Conservation (phyloP, 768 basidiomycete species). For the Mycena sanguinolenta region DNA sequence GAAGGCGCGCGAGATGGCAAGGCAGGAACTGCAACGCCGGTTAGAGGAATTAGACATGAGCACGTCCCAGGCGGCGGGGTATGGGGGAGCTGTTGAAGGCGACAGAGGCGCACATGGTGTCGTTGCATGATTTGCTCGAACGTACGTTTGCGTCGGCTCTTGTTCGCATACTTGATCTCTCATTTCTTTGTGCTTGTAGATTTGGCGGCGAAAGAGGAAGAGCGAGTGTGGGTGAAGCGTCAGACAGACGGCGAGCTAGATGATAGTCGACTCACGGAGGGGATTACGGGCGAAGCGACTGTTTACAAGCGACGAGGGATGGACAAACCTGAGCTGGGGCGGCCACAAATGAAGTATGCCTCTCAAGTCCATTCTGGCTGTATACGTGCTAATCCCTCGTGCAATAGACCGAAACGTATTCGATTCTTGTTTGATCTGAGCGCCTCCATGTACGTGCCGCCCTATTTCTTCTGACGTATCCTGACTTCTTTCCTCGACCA, state of each 20-base stretch:
- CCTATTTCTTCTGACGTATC: neutral
- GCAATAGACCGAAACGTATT: constrained; percentile 71
- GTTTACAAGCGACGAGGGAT: constrained; percentile 80
- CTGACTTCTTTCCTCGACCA: constrained; percentile 36
- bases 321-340: constrained; percentile 77
- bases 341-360: constrained; percentile 75
- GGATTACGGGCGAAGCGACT: constrained; percentile 75
- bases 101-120: constrained; percentile 72
- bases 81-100: constrained; percentile 64
- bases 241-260: constrained; percentile 81
- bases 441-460: constrained; percentile 68
- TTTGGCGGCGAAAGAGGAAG: constrained; percentile 76
- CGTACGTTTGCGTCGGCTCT: constrained; percentile 55
- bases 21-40: constrained; percentile 69
- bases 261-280: constrained; percentile 74
- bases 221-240: constrained; percentile 78
- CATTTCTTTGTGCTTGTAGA: constrained; percentile 50
- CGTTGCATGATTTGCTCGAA: constrained; percentile 72
- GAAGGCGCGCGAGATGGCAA: constrained; percentile 75
- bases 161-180: neutral
- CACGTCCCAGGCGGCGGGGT: constrained; percentile 66
- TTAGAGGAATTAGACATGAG: constrained; percentile 77
- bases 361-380: neutral
- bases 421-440: constrained; percentile 79
- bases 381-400: constrained; percentile 21